Evolutionary conservation across 2,329 filamentous ascomycete species (phyloP).

Genomic region (Aspergillus japonicus): DNA sequence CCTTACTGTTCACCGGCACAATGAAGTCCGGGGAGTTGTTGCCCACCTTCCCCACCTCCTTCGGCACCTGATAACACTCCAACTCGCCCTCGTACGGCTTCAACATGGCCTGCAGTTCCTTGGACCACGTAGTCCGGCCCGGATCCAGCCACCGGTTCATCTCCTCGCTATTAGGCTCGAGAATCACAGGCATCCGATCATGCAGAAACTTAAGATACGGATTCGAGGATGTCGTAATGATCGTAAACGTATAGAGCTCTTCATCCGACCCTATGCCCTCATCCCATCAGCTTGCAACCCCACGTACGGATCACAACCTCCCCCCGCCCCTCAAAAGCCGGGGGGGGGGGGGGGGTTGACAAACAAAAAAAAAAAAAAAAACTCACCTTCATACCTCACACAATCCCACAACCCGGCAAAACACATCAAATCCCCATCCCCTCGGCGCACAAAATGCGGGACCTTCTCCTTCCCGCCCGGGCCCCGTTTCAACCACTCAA

Average conservation of each 20-base stretch:
- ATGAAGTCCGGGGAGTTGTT: conserved; percentile 85
- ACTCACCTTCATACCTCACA: conserved; percentile 70
- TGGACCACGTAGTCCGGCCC: conserved; percentile 67
- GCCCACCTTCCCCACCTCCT: conserved; percentile 90
- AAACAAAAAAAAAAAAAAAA: background rate
- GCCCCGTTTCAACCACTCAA: conserved; percentile 87
- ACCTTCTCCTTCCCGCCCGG: conserved; percentile 71
- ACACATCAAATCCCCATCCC: conserved; percentile 80
- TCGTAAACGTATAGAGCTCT: conserved; percentile 82
- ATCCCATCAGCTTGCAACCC: background rate
- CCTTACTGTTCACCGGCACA: conserved; percentile 75
- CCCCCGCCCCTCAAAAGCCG: background rate
- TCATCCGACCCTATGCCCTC: conserved; percentile 55
- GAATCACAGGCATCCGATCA: conserved; percentile 90
- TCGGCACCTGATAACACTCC: conserved; percentile 80
- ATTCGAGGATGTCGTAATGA: conserved; percentile 89
- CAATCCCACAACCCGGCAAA: conserved; percentile 92
- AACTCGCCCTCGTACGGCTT: conserved; percentile 76
- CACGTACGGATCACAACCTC: background rate
- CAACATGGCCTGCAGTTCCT: conserved; percentile 74
- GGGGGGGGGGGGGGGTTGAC: no score
- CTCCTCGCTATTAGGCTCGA: conserved; percentile 71
- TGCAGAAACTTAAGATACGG: conserved; percentile 82
- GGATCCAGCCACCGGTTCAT: conserved; percentile 80
- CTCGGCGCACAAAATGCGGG: conserved; percentile 79